phyloP scores from a whole-genome alignment of 2,329 filamentous ascomycete genomes.

The Drechslera avenae region DNA sequence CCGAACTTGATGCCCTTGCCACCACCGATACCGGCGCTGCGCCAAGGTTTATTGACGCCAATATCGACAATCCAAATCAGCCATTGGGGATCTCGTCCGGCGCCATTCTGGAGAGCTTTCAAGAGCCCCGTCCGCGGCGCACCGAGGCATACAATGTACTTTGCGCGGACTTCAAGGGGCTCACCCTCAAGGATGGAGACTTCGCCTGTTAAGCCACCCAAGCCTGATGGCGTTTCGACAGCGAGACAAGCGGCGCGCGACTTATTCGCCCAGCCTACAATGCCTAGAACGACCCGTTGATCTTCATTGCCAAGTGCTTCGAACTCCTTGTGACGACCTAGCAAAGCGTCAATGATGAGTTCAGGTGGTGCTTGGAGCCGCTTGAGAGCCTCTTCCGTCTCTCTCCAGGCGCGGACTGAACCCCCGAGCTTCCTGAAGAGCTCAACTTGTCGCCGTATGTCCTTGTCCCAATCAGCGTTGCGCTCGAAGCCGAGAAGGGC shows the following conservation, averaged over 20 bases:
- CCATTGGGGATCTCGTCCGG: slow-evolving; percentile 65
- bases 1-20: slow-evolving; percentile 89
- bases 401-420: slow-evolving; percentile 67
- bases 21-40: slow-evolving; percentile 79
- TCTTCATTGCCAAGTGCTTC: slow-evolving; percentile 84
- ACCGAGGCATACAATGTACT: slow-evolving; percentile 82
- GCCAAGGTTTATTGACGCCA: slow-evolving; percentile 83
- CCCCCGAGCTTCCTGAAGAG: slow-evolving; percentile 85
- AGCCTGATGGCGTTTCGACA: slow-evolving; percentile 88
- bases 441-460: slow-evolving; percentile 79
- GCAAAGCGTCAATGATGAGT: slow-evolving; percentile 84
- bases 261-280: slow-evolving; percentile 93
- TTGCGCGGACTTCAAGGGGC: slow-evolving; percentile 78
- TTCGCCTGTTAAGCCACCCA: slow-evolving; percentile 74
- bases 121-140: slow-evolving; percentile 85
- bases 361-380: slow-evolving; percentile 69
- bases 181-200: slow-evolving; percentile 70
- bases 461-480: slow-evolving; percentile 77
- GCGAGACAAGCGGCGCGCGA: slow-evolving; percentile 81
- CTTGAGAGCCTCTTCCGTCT: slow-evolving; percentile 60
- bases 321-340: slow-evolving; percentile 85
- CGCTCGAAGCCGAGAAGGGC: slow-evolving; percentile 85
- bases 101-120: slow-evolving; percentile 70
- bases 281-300: slow-evolving; percentile 81
- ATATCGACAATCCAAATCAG: slow-evolving; percentile 84